Evolutionary conservation across 352 stramenopile species (phyloP).

Genomic region (Pythium vanterpoolii): DNA sequence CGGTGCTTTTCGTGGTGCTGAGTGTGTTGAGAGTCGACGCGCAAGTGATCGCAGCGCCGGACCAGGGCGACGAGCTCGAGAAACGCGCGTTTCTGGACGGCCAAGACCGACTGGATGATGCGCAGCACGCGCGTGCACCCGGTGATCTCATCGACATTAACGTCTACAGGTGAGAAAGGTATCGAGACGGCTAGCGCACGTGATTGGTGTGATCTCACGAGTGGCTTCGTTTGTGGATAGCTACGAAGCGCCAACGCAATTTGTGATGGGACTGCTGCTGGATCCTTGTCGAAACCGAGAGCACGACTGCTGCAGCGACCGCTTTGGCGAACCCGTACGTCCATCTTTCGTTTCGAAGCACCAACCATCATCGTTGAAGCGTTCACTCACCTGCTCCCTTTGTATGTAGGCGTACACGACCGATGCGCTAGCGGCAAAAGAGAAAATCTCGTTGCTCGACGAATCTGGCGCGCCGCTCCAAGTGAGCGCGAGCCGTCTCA

Average conservation of each 20-base stretch:
- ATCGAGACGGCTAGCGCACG: background rate
- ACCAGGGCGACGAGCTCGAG: constrained; percentile 71
- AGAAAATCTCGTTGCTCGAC: constrained; percentile 69
- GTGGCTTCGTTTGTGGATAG: constrained; percentile 23
- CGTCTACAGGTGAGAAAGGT: constrained; percentile 50
- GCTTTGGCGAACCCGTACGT: constrained; percentile 70
- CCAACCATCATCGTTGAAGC: background rate
- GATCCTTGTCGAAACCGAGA: constrained; percentile 66
- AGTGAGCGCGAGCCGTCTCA: constrained; percentile 55
- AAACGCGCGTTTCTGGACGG: constrained; percentile 43
- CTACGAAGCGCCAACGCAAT: constrained; percentile 51
- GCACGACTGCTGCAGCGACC: constrained; percentile 70
- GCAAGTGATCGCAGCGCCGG: constrained; percentile 61
- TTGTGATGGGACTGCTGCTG: constrained; percentile 76
- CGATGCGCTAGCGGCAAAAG: constrained; percentile 27
- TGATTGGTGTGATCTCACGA: no score
- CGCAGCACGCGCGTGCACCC: constrained; percentile 37
- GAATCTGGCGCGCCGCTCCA: constrained; percentile 57
- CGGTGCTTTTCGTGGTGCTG: background rate
- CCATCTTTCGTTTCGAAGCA: background rate
- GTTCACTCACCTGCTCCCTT: background rate
- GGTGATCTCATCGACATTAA: constrained; percentile 58
- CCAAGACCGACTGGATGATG: constrained; percentile 34
- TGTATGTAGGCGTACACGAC: constrained; percentile 42
- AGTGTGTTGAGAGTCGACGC: constrained; percentile 3